These are phyloP conservation scores for Penicillium steckii DNA, from an alignment of 495 filamentous ascomycete genomes.

Conservation along the genomic window DNA sequence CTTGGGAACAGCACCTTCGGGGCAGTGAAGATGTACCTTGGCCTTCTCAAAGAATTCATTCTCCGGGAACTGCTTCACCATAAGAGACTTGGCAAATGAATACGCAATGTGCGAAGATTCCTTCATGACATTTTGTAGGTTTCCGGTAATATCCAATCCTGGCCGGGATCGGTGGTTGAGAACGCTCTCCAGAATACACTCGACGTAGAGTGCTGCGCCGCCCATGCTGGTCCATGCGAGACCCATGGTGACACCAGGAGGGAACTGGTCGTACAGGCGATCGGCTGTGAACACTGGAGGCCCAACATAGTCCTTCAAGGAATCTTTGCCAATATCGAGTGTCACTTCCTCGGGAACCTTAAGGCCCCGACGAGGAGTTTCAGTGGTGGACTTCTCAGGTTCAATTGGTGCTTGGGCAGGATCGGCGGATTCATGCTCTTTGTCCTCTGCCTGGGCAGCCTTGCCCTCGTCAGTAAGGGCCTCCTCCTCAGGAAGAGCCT, in stretches of 20 bases:
- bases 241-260: slow-evolving; percentile 98
- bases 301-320: slow-evolving; percentile 95
- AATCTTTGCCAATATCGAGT: slow-evolving; percentile 83
- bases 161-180: slow-evolving; percentile 70
- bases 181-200: slow-evolving; percentile 87
- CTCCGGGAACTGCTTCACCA: slow-evolving; percentile 79
- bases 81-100: slow-evolving; percentile 86
- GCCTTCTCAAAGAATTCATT: slow-evolving; percentile 98
- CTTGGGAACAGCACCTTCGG: slow-evolving; percentile 94
- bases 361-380: slow-evolving; percentile 74
- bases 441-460: slow-evolving; percentile 68
- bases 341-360: slow-evolving; percentile 86
- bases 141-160: slow-evolving; percentile 86
- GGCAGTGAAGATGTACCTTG: slow-evolving; percentile 92
- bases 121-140: slow-evolving; percentile 96
- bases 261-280: slow-evolving; percentile 89
- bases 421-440: slow-evolving; percentile 58
- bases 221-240: slow-evolving; percentile 99
- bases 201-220: slow-evolving; percentile 93
- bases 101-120: slow-evolving; percentile 94
- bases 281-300: slow-evolving; percentile 95
- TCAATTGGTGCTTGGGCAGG: slow-evolving; percentile 56
- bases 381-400: slow-evolving; percentile 68
- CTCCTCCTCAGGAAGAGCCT: slow-evolving; percentile 74
- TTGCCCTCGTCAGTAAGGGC: slow-evolving; percentile 89